Evolutionary conservation across 1,284 basidiomycete species (phyloP), one percentile per base, ranked within the genome.

Genomic region (Cryptococcus sp.): DNA sequence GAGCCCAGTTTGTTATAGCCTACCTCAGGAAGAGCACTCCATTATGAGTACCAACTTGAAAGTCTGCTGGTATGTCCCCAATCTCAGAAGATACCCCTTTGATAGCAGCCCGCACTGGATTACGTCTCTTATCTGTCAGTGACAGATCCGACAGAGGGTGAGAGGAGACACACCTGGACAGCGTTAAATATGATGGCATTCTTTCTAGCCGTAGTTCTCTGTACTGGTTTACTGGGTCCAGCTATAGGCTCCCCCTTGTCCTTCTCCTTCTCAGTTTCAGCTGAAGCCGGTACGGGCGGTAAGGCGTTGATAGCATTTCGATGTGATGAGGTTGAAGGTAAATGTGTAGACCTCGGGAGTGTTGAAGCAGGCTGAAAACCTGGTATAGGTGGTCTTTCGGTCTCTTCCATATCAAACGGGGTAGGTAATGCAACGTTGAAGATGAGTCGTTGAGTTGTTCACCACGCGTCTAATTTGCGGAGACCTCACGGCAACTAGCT

Each of bases 31-130:
- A 98, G 24, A 98, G 75, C 3, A 93, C 86, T n/a, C 91, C 88
- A 5, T 90, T 91, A 23, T 91, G 94, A n/a, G 85, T 80, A 19
- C 92, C 92, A n/a, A 96, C 91, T 72, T 94, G 90, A 70, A 89
- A 97, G 71, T 98, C 96, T 3, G 87, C 85, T 3, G 88, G 79
- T 50, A 98, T 93, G 66, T 98, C 93, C 0, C 89, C 88, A 64
- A 91, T 96, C 73, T 98, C 93, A 76, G 93, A 94, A 0, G 87
- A 84, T 1, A 97, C 86, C 72, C 90, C 89, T 55, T 85, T 82
- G 49, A 98, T 87, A 56, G 82, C 82, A 56, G 87, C 83, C 7
- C 98, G 80, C 7, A 98, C 77, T 0, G 91, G 90, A 64, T 99
- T 99, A 16, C 88, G 83, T 60, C 91, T 80, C 87, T 96, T 64